Conservation (phyloP, 129 eudicot genomes). For the carrot (Daucus carota) region DH1_v3.0 NC_030387.2:25038501-25039000, state of each 20-base stretch:
- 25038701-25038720: slow-evolving; percentile 53
- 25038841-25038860: neutral
- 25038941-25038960: neutral
- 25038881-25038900: neutral
- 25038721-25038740: slow-evolving; percentile 68
- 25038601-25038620: slow-evolving; percentile 14
- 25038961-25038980: neutral
- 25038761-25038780: slow-evolving; percentile 87
- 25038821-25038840: slow-evolving; percentile 20
- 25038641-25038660: neutral
- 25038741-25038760: slow-evolving; percentile 70
- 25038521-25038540: slow-evolving; percentile 92
- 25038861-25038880: neutral
- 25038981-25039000: slow-evolving; percentile 7
- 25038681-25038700: slow-evolving; percentile 75
- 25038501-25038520: neutral
- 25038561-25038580: slow-evolving; percentile 62
- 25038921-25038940: neutral
- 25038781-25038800: slow-evolving; percentile 50
- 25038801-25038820: slow-evolving; percentile 21
- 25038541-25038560: slow-evolving; percentile 95
- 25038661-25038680: neutral
- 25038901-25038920: neutral
- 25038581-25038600: slow-evolving; percentile 58
- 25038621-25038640: neutral